Evolutionary conservation across 176 grass and related monocot species (phyloP), one percentile per base, ranked within the genome.

Genomic region (Melocanna baccifera): DNA sequence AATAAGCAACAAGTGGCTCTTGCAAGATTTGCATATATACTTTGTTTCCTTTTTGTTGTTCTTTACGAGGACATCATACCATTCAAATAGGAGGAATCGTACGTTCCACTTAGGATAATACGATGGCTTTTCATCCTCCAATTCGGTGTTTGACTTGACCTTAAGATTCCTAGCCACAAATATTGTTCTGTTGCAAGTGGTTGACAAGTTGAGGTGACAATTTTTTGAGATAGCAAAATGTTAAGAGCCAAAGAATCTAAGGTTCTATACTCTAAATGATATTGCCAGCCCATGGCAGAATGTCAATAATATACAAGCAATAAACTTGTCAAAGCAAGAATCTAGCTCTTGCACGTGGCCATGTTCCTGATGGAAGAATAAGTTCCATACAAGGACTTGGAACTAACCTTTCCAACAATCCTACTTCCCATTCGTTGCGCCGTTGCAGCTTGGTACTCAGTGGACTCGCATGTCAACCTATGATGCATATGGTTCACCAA

Each of bases 1-100:
- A 62, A 70, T 51, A 71, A 48, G 62, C 18, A 14, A 83, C 29
- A 52, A 51, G 43, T 75, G 29, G 43, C 23, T 52, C 42, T 34
- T 71, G 56, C 36, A 48, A 78, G 83, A 77, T 78, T 61, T 78
- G 83, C 74, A 85, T 85, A 85, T 85, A 85, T 85, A 61, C 64
- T n/a, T 20, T 41, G 22, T 85, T 85, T 70, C 12, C 55, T 79
- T 79, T 86, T 62, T 29, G 12, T 63, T 71, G 41, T 71, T 28
- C 22, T 42, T 71, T 71, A 20, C 30, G 42, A 29, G 6, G 41
- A 15, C 56, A 63, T 86, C 75, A n/a, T 86, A 72, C 69, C 13
- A 6, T 29, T 86, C 55, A 64, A 63, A 28, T 80, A 12, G 76
- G 45, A 71, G 34, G 58, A 62, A 25, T 39, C 29, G 55, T 40